Evolutionary conservation across 257 asterid genomes (phyloP), one percentile per base, ranked within the genome.

Genomic region (Solanum tarijense): DNA sequence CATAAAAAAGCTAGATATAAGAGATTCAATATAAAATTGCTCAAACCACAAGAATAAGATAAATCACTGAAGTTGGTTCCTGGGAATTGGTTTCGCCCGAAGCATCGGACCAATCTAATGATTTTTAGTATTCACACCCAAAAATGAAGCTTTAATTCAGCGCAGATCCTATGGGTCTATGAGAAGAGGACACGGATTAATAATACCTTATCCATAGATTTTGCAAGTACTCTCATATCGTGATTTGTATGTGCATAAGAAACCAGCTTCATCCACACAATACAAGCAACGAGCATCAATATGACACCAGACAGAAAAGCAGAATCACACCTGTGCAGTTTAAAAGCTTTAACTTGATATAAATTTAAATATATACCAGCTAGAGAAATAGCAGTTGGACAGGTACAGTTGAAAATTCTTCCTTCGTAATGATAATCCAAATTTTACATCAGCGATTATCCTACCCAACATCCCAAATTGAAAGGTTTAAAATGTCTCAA

Each of bases 181-280:
- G 68, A 81, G 68, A 46, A 46, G 68, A 46, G 29, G 39, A 27
- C 10, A 81, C 1, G 1, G 41, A 29, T 46, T 29, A 81, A 81
- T 29, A 52, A 81, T 93, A 97, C 99, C 99, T 95, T 92, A 85
- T 94, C 98, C 85, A 83, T 92, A 78, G 98, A 95, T 89, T 94
- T 97, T 73, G 92, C 91, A 72, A 96, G 95, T 58, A 89, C 91
- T 88, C 98, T 93, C 95, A 97, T 89, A 89, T 97, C 99, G 89
- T 94, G 94, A 87, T 92, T 97, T 86, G 99, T 92, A 90, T 97
- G 99, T 4, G 98, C 99, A 83, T 97, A 97, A 4, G 99, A 97
- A 36, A 97, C 92, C 96, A 96, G 89, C 94, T 97, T 97, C 92
- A 97, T 89, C 99, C 99, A 96, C 90, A 95, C 96, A 89, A 90